Conservation (phyloP, 352 stramenopile genomes). For the Elongisporangium prolatum region DNA sequence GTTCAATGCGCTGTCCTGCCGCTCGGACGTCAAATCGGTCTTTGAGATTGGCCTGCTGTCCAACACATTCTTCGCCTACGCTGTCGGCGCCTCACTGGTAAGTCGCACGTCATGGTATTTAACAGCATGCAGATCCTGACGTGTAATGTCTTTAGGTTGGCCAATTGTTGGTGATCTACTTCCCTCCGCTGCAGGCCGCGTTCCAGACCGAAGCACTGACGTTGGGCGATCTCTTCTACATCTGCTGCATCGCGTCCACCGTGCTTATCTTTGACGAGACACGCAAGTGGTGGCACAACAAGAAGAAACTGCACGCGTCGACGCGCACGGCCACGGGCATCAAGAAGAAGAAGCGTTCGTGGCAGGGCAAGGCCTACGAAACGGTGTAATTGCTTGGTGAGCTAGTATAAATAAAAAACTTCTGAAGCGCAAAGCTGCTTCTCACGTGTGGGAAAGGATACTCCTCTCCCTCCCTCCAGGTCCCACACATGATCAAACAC, state of each 20-base stretch:
- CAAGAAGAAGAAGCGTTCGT: constrained; percentile 69
- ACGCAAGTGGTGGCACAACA: constrained; percentile 84
- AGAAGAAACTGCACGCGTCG: constrained; percentile 22
- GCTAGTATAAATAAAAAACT: background rate
- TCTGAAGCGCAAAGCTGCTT: background rate
- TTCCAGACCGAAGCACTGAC: constrained; percentile 97
- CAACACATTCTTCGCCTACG: constrained; percentile 93
- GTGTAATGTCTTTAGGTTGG: constrained; percentile 47
- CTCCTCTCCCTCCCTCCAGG: too few species aligned
- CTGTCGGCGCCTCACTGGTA: constrained; percentile 88
- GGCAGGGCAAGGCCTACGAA: constrained; percentile 62
- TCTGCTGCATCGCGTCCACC: constrained; percentile 89
- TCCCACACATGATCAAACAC: background rate
- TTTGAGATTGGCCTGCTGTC: constrained; percentile 90
- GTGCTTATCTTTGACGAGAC: constrained; percentile 93
- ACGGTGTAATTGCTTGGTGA: constrained; percentile 28
- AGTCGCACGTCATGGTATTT: constrained; percentile 5
- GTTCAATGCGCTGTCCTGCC: constrained; percentile 96
- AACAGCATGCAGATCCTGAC: background rate
- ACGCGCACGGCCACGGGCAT: constrained; percentile 37
- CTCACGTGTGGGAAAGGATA: too few species aligned
- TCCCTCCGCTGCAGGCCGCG: constrained; percentile 92
- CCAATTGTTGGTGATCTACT: constrained; percentile 96
- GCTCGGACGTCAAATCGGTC: constrained; percentile 92
- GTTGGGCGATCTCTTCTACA: constrained; percentile 89